Percentiles rank a stretch among this genome's conserved stretches.
Conservation (phyloP, 2,329 filamentous ascomycete species). For the Exophiala aquamarina region DNA sequence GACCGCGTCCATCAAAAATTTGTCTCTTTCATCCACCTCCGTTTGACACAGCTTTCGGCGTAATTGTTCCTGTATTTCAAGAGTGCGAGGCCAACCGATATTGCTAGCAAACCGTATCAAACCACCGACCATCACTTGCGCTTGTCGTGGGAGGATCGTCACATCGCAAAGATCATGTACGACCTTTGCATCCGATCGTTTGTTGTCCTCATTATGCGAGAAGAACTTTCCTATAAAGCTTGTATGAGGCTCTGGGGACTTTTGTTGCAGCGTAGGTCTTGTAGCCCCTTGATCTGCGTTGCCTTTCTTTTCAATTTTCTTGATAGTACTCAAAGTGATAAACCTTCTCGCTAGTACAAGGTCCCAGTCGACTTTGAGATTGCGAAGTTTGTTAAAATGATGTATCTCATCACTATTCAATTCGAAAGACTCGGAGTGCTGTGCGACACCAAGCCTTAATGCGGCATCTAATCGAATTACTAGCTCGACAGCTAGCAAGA, state of each 20-base stretch:
- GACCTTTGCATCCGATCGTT: neutral
- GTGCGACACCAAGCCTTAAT: conserved; percentile 41
- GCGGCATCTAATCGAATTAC: conserved; percentile 54
- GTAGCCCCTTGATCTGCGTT: no score
- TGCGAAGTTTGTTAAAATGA: conserved; percentile 47
- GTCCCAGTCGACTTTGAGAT: conserved; percentile 58
- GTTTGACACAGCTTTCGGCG: conserved; percentile 25
- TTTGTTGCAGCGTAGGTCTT: neutral
- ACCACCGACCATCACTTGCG: conserved; percentile 28
- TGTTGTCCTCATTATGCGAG: neutral
- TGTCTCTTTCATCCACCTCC: conserved; percentile 18
- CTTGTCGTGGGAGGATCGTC: conserved; percentile 22
- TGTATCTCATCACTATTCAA: conserved; percentile 46
- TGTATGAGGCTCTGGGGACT: conserved; percentile 10
- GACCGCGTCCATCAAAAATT: conserved; percentile 19
- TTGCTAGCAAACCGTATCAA: conserved; percentile 29
- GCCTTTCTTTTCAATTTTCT: conserved; percentile 12
- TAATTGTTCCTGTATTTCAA: conserved; percentile 22
- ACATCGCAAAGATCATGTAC: conserved; percentile 19
- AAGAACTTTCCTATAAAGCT: conserved; percentile 15
- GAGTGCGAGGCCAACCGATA: conserved; percentile 29
- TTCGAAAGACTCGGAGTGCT: conserved; percentile 38
- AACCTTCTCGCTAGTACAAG: conserved; percentile 54
- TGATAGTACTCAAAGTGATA: conserved; percentile 37
- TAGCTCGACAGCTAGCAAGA: conserved; percentile 55